These are phyloP conservation scores for Aureobasidium leucospermi DNA, from an alignment of 2,329 filamentous ascomycete genomes.

Conservation along the genomic window DNA sequence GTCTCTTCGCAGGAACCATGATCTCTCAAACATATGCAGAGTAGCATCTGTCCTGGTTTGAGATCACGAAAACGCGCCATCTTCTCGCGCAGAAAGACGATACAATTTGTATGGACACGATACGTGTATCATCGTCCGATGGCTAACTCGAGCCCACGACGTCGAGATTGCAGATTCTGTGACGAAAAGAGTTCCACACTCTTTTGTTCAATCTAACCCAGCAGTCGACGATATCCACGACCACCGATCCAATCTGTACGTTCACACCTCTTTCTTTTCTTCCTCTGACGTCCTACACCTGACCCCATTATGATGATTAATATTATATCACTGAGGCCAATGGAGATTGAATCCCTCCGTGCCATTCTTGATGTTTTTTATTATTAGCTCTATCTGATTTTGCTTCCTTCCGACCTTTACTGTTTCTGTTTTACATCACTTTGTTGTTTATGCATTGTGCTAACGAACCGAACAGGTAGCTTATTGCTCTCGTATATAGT, in stretches of 20 bases:
- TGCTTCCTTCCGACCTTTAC: too few relatives aligned
- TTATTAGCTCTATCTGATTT: constrained; percentile 10
- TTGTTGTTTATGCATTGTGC: not conserved
- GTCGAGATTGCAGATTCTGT: not conserved
- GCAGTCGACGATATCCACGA: not conserved
- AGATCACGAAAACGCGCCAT: too few relatives aligned
- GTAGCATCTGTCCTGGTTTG: too few relatives aligned
- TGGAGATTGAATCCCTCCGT: constrained; percentile 11
- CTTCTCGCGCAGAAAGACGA: not conserved
- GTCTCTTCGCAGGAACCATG: too few relatives aligned
- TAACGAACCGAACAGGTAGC: not conserved
- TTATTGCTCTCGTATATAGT: not conserved
- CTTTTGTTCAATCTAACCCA: not conserved
- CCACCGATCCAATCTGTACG: not conserved
- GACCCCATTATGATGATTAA: not conserved
- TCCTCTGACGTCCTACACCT: not conserved
- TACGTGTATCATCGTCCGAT: not conserved
- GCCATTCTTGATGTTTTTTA: not conserved
- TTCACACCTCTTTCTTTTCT: not conserved
- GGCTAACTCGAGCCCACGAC: not conserved
- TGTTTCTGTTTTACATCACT: not conserved
- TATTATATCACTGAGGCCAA: not conserved
- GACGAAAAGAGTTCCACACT: not conserved
- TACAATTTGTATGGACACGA: not conserved
- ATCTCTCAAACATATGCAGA: too few relatives aligned